A percentile compares a stretch with the other conserved stretches of the same genome.
phyloP scores from a whole-genome alignment of 2,329 filamentous ascomycete species.

The Penicillium vulpinum region DNA sequence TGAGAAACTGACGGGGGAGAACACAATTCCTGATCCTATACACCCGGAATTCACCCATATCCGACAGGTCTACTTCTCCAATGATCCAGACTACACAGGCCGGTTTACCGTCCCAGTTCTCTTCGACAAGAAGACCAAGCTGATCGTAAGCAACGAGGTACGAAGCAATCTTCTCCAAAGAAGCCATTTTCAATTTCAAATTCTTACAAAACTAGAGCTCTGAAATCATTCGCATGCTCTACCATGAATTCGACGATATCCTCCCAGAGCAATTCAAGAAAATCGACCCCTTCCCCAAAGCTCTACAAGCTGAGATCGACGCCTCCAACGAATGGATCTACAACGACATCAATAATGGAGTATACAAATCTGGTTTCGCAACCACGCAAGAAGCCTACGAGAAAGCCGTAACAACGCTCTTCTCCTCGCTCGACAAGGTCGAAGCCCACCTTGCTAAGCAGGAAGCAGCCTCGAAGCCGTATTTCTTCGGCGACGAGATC shows the following conservation, averaged over 20 bases:
- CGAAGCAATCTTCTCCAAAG: background rate
- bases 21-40: conserved; percentile 57
- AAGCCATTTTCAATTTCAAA: background rate
- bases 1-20: conserved; percentile 59
- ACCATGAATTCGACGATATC: conserved; percentile 74
- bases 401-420: conserved; percentile 68
- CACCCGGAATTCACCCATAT: conserved; percentile 70
- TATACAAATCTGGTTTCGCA: conserved; percentile 71
- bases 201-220: conserved; percentile 51
- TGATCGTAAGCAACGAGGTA: conserved; percentile 86
- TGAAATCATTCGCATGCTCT: conserved; percentile 91
- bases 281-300: conserved; percentile 67
- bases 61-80: conserved; percentile 75
- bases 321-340: conserved; percentile 80
- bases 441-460: conserved; percentile 66
- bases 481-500: conserved; percentile 70
- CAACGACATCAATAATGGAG: conserved; percentile 55
- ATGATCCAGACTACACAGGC: conserved; percentile 69
- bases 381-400: conserved; percentile 82
- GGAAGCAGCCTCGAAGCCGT: conserved; percentile 51
- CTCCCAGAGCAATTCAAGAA: conserved; percentile 60
- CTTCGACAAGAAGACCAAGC: conserved; percentile 67
- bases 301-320: conserved; percentile 69
- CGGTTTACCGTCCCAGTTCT: conserved; percentile 87
- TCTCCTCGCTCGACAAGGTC: conserved; percentile 72